These are phyloP conservation scores for Ziziphus jujuba DNA, from an alignment of 306 rosid genomes.

Conservation along the genomic window DNA sequence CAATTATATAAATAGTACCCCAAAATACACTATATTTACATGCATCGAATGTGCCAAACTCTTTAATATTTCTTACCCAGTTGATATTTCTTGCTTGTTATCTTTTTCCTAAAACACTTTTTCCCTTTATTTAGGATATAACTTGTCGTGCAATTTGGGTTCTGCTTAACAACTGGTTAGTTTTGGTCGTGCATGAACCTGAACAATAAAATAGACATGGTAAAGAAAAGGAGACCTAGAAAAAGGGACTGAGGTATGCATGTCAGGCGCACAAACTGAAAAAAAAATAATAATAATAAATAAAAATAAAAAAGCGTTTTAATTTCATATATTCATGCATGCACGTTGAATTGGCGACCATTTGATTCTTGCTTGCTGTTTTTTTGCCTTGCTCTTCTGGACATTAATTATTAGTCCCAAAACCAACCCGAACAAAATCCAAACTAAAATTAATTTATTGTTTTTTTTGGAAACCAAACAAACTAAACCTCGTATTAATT, in stretches of 20 bases:
- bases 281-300: too few species aligned
- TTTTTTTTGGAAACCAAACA: not conserved
- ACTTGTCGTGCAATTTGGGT: not conserved
- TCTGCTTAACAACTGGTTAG: not conserved
- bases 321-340: conserved; percentile 9
- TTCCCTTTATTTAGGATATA: too few species aligned
- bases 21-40: not conserved
- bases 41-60: not conserved
- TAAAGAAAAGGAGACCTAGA: not conserved
- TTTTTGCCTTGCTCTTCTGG: conserved; percentile 35
- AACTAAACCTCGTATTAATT: conserved; percentile 13
- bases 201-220: not conserved
- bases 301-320: conserved; percentile 32
- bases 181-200: conserved; percentile 20
- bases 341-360: conserved; percentile 39
- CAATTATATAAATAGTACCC: too few species aligned
- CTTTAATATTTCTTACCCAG: too few species aligned
- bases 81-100: too few species aligned
- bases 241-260: conserved; percentile 15
- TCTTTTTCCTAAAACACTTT: too few species aligned
- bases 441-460: not conserved
- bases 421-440: not conserved
- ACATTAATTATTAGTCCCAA: conserved; percentile 32
- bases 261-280: conserved; percentile 45
- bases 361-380: conserved; percentile 23